These are phyloP conservation scores for Lipomyces sp. DNA, from an alignment of 805 yeast genomes.

Conservation along the genomic window DNA sequence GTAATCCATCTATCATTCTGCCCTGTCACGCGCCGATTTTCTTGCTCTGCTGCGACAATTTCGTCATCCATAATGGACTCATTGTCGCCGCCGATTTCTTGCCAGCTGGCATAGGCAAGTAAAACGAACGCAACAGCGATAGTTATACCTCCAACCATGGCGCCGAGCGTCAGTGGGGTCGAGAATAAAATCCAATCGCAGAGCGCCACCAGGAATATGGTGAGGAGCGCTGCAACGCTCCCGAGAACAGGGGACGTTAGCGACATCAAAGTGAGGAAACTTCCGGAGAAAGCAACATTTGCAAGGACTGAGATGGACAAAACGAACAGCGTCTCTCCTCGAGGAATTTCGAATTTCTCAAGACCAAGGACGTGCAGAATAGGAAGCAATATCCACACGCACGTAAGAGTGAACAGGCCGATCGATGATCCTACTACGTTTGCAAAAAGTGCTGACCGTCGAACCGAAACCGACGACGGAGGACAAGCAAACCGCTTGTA, in stretches of 20 bases:
- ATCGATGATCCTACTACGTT: conserved; percentile 72
- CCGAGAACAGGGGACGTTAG: conserved; percentile 85
- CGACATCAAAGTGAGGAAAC: conserved; percentile 78
- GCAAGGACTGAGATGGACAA: conserved; percentile 61
- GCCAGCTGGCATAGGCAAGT: conserved; percentile 53
- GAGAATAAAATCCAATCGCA: conserved; percentile 75
- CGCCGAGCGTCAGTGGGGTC: conserved; percentile 57
- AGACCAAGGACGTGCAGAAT: conserved; percentile 59
- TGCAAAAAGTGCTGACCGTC: conserved; percentile 80
- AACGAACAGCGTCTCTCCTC: conserved; percentile 50
- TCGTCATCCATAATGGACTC: conserved; percentile 27
- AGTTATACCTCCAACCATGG: conserved; percentile 69
- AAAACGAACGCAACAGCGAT: conserved; percentile 72
- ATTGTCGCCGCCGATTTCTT: conserved; percentile 38
- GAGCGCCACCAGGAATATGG: conserved; percentile 78
- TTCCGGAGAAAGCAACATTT: conserved; percentile 70
- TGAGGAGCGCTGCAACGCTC: conserved; percentile 65
- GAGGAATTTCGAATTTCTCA: conserved; percentile 62
- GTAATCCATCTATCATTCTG: conserved; percentile 17
- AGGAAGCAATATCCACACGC: conserved; percentile 57
- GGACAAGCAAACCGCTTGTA: conserved; percentile 79
- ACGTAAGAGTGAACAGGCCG: conserved; percentile 60
- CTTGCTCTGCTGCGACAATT: conserved; percentile 13
- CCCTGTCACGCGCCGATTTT: conserved; percentile 3
- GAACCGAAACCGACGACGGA: conserved; percentile 63